Base-by-base conservation (phyloP, 1,139 yeast genomes). In the Komagataea norvegica region DNA sequence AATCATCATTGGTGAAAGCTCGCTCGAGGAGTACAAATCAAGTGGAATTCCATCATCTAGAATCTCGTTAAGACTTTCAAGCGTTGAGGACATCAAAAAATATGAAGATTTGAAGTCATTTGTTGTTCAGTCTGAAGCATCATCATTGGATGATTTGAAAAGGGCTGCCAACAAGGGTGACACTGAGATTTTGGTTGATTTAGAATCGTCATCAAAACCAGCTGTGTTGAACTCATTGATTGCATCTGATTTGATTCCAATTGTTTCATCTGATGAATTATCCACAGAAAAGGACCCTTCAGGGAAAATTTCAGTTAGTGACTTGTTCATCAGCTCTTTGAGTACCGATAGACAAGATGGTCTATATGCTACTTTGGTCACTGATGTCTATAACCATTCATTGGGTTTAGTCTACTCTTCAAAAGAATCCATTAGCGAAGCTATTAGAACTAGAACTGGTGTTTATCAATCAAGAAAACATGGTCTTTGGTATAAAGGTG, bases 401-500 rank as follows among this genome's bases (percentile, higher is more conserved):
- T 69, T 93, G 40, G 99, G 98, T 3, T 71, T 91, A 22, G 97
- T 91, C 6, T 91, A 88, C 64, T 89, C 97, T 0, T 87, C 96
- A 0, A 64, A 65, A 29, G 89, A 80, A 47, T 86, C 96, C 25
- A 77, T 93, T 49, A 65, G 72, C 35, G 93, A 85, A 51, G 91
- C 97, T 5, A 74, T 91, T 49, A 76, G 77, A 43, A 84, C 86
- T 27, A 74, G 77, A 34, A 78, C 85, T 11, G 99, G 99, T 36
- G 96, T 91, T 8, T 91, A 91, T 62, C 96, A 85, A 62, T 87
- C 96, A 6, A 80, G 98, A 51, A 76, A 87, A 48, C 80, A 82
- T 44, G 87, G 93, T 18, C 71, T 91, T 43, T 91, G 99, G 98
- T 85, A 83, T 61, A 91, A 91, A 61, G 99, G 98, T 26, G 84